Evolutionary conservation across 768 basidiomycete species (phyloP).

Genomic region (Lactarius pseudohatsudake): DNA sequence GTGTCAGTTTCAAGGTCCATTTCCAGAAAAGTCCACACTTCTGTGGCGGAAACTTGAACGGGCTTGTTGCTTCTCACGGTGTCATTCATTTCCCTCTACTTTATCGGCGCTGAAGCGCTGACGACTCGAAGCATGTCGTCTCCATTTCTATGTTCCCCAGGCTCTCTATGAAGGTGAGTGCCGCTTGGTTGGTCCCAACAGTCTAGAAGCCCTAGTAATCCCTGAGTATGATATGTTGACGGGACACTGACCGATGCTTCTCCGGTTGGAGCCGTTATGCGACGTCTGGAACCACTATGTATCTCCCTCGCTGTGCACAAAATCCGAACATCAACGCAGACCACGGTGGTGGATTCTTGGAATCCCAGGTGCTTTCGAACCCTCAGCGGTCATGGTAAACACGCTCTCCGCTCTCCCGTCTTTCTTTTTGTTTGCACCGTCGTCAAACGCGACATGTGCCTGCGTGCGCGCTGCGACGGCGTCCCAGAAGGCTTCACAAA

Average conservation of each 20-base stretch:
- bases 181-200: too few relatives aligned
- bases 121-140: too few relatives aligned
- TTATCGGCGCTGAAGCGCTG: neutral
- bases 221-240: neutral
- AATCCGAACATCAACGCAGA: neutral
- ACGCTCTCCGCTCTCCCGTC: slow-evolving; percentile 1
- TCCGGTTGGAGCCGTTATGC: neutral
- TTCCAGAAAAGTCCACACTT: too few relatives aligned
- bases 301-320: neutral
- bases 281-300: neutral
- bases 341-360: neutral
- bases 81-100: neutral
- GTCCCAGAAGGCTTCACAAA: slow-evolving; percentile 2
- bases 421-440: slow-evolving; percentile 1
- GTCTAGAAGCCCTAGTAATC: too few relatives aligned
- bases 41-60: too few relatives aligned
- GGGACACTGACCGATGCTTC: neutral
- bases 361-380: neutral
- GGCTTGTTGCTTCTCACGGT: too few relatives aligned
- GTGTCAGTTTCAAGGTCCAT: too few relatives aligned
- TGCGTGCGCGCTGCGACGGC: neutral
- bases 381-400: neutral
- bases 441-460: slow-evolving; percentile 1
- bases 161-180: neutral
- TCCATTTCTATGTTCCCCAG: neutral